phyloP scores from a whole-genome alignment of 148 eudicot genomes.

The Suaeda aralocaspica region DNA sequence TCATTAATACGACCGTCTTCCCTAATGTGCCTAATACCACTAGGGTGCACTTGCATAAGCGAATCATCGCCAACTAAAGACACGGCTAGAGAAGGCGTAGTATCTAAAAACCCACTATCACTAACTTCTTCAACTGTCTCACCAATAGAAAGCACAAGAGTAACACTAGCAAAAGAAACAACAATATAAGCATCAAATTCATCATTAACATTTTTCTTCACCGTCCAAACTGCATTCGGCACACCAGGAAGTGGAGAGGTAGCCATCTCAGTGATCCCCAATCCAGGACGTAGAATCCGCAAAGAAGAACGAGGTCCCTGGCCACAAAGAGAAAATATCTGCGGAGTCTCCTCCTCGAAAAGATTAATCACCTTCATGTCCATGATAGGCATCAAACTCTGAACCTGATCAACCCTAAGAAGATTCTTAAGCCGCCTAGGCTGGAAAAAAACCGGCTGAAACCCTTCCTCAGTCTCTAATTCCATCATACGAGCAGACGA shows the following conservation, averaged over 20 bases:
- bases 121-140: constrained; percentile 99
- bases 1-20: constrained; percentile 97
- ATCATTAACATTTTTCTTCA: constrained; percentile 85
- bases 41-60: constrained; percentile 95
- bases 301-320: constrained; percentile 92
- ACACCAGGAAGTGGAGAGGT: constrained; percentile 93
- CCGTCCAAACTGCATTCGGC: constrained; percentile 99
- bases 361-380: constrained; percentile 91
- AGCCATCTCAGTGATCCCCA: constrained; percentile 97
- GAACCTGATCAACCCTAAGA: constrained; percentile 83
- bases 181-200: constrained; percentile 98
- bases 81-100: constrained; percentile 94
- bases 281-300: constrained; percentile 82
- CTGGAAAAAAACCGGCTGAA: constrained; percentile 81
- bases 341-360: constrained; percentile 97
- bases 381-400: constrained; percentile 99
- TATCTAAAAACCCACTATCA: constrained; percentile 96
- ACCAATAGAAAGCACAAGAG: constrained; percentile 98
- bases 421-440: constrained; percentile 88
- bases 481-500: constrained; percentile 77
- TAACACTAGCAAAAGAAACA: constrained; percentile 94
- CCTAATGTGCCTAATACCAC: constrained; percentile 97
- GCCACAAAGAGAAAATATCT: constrained; percentile 89
- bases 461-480: constrained; percentile 93
- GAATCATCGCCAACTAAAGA: constrained; percentile 97